Conservation (phyloP, 2,329 filamentous ascomycete species). For the Microdochium nivale region DNA sequence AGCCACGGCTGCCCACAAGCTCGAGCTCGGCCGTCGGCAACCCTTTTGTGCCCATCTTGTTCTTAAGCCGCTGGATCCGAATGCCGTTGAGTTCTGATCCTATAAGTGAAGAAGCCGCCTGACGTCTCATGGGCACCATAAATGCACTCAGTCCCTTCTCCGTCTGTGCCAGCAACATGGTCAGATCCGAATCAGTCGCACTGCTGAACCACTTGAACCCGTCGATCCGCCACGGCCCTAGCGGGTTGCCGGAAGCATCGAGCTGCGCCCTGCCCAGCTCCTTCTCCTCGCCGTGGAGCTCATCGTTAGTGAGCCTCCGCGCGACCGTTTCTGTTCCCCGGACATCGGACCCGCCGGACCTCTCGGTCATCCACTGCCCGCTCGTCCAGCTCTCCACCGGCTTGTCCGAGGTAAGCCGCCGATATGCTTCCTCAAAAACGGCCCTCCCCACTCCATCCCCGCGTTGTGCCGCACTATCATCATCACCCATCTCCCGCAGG, state of each 20-base stretch:
- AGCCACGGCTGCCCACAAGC: slow-evolving; percentile 37
- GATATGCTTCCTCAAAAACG: slow-evolving; percentile 30
- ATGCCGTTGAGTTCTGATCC: slow-evolving; percentile 44
- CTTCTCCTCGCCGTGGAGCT: slow-evolving; percentile 11
- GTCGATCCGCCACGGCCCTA: slow-evolving; percentile 34
- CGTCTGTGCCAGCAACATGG: slow-evolving; percentile 46
- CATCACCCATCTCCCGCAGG: slow-evolving; percentile 13
- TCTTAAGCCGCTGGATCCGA: slow-evolving; percentile 48
- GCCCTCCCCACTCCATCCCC: neutral
- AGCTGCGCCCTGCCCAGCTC: slow-evolving; percentile 3
- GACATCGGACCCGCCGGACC: slow-evolving; percentile 49
- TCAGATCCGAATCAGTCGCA: slow-evolving; percentile 51
- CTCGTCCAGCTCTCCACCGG: slow-evolving; percentile 42
- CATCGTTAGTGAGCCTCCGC: slow-evolving; percentile 5
- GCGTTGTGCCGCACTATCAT: slow-evolving; percentile 7
- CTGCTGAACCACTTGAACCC: slow-evolving; percentile 59
- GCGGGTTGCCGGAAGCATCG: slow-evolving; percentile 4
- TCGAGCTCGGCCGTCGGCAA: slow-evolving; percentile 56
- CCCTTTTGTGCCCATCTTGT: slow-evolving; percentile 52
- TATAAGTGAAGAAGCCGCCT: neutral
- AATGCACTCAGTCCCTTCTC: slow-evolving; percentile 40
- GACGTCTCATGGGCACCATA: slow-evolving; percentile 37
- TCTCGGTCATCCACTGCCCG: slow-evolving; percentile 57
- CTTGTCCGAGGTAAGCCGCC: slow-evolving; percentile 33
- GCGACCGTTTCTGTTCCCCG: slow-evolving; percentile 48